These are phyloP conservation scores for Limonium bicolor DNA, from an alignment of 148 eudicot species.

Conservation along the genomic window DNA sequence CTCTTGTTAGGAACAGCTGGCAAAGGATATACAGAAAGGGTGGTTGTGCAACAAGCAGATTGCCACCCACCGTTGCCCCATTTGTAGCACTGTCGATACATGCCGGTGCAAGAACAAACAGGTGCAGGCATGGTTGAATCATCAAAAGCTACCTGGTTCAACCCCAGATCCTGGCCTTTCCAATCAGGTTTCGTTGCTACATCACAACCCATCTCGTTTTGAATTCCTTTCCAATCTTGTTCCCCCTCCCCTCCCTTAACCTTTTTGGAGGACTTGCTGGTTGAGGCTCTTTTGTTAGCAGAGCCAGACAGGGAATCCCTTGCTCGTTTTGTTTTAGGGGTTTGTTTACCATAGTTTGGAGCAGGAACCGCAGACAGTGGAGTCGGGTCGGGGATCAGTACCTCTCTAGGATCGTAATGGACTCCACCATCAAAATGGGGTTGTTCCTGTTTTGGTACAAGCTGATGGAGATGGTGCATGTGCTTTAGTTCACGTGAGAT, in stretches of 20 bases:
- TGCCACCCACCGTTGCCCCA: conserved; percentile 99
- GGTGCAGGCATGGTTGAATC: conserved; percentile 86
- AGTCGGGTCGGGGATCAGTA: conserved; percentile 21
- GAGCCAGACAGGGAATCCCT: conserved; percentile 32
- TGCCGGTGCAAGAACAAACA: conserved; percentile 82
- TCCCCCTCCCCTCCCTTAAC: conserved; percentile 42
- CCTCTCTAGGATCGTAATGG: conserved; percentile 31
- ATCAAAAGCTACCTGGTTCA: conserved; percentile 72
- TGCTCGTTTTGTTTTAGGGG: conserved; percentile 30
- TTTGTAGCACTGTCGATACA: conserved; percentile 70
- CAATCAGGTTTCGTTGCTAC: conserved; percentile 35
- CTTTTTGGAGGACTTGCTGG: conserved; percentile 40
- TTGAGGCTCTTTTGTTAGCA: conserved; percentile 30
- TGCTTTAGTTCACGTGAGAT: conserved; percentile 55
- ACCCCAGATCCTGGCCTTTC: conserved; percentile 64
- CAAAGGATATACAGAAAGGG: conserved; percentile 62
- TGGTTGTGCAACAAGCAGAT: conserved; percentile 83
- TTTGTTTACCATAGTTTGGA: conserved; percentile 37
- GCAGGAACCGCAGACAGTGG: conserved; percentile 31
- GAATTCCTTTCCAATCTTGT: conserved; percentile 33
- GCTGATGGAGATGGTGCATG: conserved; percentile 49
- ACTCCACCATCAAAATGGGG: conserved; percentile 19
- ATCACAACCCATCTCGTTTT: conserved; percentile 17
- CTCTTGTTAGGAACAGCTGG: conserved; percentile 69
- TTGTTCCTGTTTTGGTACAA: conserved; percentile 21